phyloP scores from a whole-genome alignment of 2,329 filamentous ascomycete species.

The Microsporum ferrugineum region DNA sequence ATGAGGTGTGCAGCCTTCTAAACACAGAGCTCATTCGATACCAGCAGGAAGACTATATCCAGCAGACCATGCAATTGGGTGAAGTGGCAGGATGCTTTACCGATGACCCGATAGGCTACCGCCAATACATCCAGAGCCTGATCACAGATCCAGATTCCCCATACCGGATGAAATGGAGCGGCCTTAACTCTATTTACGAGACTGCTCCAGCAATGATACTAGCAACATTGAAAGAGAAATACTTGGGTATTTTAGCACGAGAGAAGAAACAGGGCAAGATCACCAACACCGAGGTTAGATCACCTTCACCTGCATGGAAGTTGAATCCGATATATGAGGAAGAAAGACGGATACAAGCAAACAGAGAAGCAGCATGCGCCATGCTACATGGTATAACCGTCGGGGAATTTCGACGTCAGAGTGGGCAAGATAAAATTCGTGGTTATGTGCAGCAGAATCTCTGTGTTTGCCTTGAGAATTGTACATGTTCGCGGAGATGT shows the following conservation, averaged over 20 bases:
- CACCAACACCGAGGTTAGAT: slow-evolving; percentile 5
- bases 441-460: slow-evolving; percentile 23
- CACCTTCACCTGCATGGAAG: slow-evolving; percentile 13
- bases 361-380: slow-evolving; percentile 26
- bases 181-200: slow-evolving; percentile 21
- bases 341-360: slow-evolving; percentile 17
- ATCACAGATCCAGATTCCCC: slow-evolving; percentile 16
- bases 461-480: slow-evolving; percentile 27
- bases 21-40: slow-evolving; percentile 20
- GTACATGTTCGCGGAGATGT: slow-evolving; percentile 26
- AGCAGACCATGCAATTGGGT: slow-evolving; percentile 16
- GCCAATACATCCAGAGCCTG: slow-evolving; percentile 19
- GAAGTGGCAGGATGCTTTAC: slow-evolving; percentile 10
- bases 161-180: slow-evolving; percentile 24
- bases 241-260: slow-evolving; percentile 18
- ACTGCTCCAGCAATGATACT: slow-evolving; percentile 23
- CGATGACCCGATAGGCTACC: slow-evolving; percentile 23
- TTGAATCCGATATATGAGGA: slow-evolving; percentile 1
- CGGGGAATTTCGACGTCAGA: slow-evolving; percentile 25
- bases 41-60: slow-evolving; percentile 24
- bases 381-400: slow-evolving; percentile 26
- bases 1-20: slow-evolving; percentile 19
- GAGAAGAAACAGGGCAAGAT: slow-evolving; percentile 5
- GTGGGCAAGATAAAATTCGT: slow-evolving; percentile 18
- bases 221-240: slow-evolving; percentile 27